A percentile compares a stretch with the other conserved stretches of the same genome.
These are phyloP conservation scores for Starmerella sp. DNA, from an alignment of 805 yeast species.

Conservation along the genomic window DNA sequence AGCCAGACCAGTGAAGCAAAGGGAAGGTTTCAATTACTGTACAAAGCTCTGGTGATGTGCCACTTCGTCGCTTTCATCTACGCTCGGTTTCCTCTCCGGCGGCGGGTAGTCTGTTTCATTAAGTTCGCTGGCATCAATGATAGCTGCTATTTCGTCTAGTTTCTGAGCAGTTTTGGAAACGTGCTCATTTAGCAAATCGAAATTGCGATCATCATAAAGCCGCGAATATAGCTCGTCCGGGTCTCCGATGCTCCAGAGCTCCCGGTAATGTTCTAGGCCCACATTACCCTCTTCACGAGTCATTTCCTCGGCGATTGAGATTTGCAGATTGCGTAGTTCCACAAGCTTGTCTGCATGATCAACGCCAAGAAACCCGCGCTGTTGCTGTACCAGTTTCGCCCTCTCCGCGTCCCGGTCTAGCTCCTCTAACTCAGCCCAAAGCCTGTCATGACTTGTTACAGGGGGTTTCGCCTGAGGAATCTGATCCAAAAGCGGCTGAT, in stretches of 20 bases:
- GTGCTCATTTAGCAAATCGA: constrained; percentile 40
- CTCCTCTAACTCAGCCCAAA: constrained; percentile 82
- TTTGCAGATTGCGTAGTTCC: constrained; percentile 48
- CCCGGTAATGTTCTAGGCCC: constrained; percentile 28
- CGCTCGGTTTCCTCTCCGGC: background rate
- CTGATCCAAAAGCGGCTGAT: constrained; percentile 31
- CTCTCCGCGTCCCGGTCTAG: constrained; percentile 64
- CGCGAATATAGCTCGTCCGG: constrained; percentile 27
- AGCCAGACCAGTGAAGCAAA: too few species aligned
- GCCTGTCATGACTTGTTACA: constrained; percentile 57
- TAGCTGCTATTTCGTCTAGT: constrained; percentile 42
- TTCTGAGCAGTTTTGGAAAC: constrained; percentile 40
- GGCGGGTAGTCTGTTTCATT: background rate
- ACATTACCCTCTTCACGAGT: constrained; percentile 26
- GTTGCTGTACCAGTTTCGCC: constrained; percentile 32
- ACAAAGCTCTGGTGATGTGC: background rate
- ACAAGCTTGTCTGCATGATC: constrained; percentile 41
- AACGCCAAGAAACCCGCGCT: constrained; percentile 32
- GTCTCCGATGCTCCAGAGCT: constrained; percentile 23
- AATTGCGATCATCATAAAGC: constrained; percentile 40
- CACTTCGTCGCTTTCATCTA: background rate
- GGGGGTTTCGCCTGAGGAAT: constrained; percentile 46
- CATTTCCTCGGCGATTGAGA: constrained; percentile 35
- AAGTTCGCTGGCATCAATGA: constrained; percentile 26
- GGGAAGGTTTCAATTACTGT: background rate